Base-by-base conservation (phyloP, 345 rosid genomes). In the Camelina laxa region DNA sequence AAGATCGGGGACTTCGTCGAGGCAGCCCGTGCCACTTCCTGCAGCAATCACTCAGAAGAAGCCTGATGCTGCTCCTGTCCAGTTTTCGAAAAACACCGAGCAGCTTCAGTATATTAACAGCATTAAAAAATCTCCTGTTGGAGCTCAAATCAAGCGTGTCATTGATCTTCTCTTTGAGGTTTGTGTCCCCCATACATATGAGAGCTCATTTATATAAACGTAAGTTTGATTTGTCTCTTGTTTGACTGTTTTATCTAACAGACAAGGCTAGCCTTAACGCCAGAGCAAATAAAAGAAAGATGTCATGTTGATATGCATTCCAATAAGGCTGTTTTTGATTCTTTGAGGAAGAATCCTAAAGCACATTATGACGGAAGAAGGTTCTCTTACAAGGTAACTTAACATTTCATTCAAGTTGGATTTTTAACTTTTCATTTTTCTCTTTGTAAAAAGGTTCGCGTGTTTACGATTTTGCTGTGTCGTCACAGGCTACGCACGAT, bases 81-180 rank as follows among this genome's bases (percentile, higher is more conserved):
- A 84, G 75, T 94, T 89, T 73, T 94, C 97, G 0, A 87, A 84
- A 70, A 89, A 90, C 48, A 88, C 97, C 0, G 89, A 94, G 78
- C 86, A 90, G 9, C 91, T 87, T 70, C 89, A 89, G 72, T 73
- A 60, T 14, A 86, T 89, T 16, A 81, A 83, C 65, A 84, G 78
- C 53, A 85, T 91, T 0, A 84, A 97, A 20, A 91, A 90, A 82
- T 78, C 82, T 15, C 93, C 92, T 54, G 92, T 85, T 20, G 97
- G 97, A 9, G 88, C 96, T 72, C 97, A 91, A 84, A 90, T 94
- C 63, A 94, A 91, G 82, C 96, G 93, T 17, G 96, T 94, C 70
- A 91, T 94, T 19, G 89, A 89, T 72, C 82, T 87, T 59, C 76
- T 91, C 36, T 61, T 60, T 1, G 85, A 82, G 90, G 91, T 89